Conservation (phyloP, 106 monocot genomes). For the Gastrodia elata region DNA sequence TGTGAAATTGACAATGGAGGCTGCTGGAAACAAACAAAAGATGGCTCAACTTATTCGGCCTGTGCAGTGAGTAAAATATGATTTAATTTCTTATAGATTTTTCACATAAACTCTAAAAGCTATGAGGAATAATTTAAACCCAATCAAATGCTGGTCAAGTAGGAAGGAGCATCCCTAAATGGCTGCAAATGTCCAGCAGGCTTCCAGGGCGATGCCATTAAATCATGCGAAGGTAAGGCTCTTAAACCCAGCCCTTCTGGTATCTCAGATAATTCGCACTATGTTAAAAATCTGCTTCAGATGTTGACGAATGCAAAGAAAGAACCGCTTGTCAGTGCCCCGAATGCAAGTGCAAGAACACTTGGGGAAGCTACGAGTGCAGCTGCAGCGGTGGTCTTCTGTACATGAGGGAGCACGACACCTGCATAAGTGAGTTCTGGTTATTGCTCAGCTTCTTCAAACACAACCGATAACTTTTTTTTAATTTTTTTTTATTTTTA, state of each 20-base stretch:
- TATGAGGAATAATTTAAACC: background rate
- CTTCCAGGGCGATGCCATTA: constrained; percentile 76
- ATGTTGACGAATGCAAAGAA: constrained; percentile 95
- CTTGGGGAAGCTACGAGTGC: constrained; percentile 91
- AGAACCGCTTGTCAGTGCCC: constrained; percentile 62
- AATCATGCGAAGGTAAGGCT: constrained; percentile 61
- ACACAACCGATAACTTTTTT: no score
- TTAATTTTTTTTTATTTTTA: no score
- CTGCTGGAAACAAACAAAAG: constrained; percentile 67
- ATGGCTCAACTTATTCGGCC: constrained; percentile 58
- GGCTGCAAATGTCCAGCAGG: constrained; percentile 89
- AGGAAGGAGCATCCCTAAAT: constrained; percentile 42
- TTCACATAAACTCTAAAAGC: background rate
- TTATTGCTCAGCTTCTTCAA: no score
- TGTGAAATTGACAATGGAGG: constrained; percentile 97
- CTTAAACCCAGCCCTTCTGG: no score
- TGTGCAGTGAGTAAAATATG: constrained; percentile 51
- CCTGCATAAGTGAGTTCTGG: constrained; percentile 95
- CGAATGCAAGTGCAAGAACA: constrained; percentile 80
- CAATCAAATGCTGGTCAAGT: background rate
- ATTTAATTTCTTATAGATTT: constrained; percentile 3
- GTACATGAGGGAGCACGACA: constrained; percentile 88
- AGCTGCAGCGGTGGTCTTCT: constrained; percentile 64
- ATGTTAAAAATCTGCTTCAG: constrained; percentile 27
- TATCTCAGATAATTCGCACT: no score